A percentile compares a stretch with the other conserved stretches of the same genome.
Evolutionary conservation across 495 filamentous ascomycete species (phyloP).

Genomic region (Penicillium manginii): DNA sequence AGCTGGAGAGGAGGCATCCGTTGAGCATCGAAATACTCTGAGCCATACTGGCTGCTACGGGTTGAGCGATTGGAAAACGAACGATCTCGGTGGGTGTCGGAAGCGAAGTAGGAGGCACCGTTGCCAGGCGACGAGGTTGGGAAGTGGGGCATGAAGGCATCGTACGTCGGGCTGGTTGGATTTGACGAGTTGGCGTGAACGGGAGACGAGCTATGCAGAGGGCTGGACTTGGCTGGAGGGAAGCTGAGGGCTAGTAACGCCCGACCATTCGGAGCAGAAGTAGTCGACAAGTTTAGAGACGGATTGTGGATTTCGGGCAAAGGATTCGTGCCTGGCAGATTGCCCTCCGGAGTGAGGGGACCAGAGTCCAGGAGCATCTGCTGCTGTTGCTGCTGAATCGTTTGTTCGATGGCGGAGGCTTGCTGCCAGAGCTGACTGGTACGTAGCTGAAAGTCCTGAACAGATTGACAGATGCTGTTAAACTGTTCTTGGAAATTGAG

Average conservation of each 20-base stretch:
- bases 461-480: conserved; percentile 44
- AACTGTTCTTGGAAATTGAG: conserved; percentile 50
- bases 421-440: conserved; percentile 55
- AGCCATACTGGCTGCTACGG: conserved; percentile 46
- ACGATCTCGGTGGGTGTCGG: conserved; percentile 45
- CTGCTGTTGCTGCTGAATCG: conserved; percentile 50
- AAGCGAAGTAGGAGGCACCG: conserved; percentile 37
- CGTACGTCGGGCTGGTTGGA: conserved; percentile 44
- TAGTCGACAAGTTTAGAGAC: conserved; percentile 32
- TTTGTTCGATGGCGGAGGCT: conserved; percentile 49
- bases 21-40: conserved; percentile 43
- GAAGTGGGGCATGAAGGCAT: conserved; percentile 42
- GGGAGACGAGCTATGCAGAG: conserved; percentile 45
- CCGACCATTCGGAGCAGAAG: conserved; percentile 36
- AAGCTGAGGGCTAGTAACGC: conserved; percentile 47
- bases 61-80: conserved; percentile 53
- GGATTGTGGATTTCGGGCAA: conserved; percentile 34
- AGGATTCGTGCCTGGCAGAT: conserved; percentile 51
- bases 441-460: conserved; percentile 52
- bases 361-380: conserved; percentile 49
- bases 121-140: conserved; percentile 41
- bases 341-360: conserved; percentile 53
- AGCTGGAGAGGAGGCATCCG: conserved; percentile 39
- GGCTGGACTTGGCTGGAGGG: conserved; percentile 43
- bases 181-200: conserved; percentile 40